Evolutionary conservation across 257 asterid species (phyloP).

Genomic region (Asclepias syriaca): DNA sequence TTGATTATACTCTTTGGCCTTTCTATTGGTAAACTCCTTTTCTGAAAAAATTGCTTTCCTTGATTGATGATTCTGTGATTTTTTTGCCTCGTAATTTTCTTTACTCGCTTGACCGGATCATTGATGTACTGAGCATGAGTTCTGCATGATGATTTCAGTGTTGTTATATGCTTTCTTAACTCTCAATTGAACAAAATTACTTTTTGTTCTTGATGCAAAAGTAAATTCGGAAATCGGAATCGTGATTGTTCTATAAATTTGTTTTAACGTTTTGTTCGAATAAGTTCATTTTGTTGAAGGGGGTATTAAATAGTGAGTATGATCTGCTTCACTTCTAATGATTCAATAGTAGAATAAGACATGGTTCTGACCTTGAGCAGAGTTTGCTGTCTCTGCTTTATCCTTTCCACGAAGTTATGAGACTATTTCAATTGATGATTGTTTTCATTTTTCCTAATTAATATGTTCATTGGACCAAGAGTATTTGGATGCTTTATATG

Average conservation of each 20-base stretch:
- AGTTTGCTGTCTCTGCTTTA: not conserved
- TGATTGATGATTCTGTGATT: not conserved
- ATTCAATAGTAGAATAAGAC: not conserved
- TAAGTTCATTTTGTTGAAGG: not conserved
- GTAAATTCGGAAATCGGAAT: not conserved
- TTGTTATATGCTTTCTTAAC: not conserved
- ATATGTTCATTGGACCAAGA: not conserved
- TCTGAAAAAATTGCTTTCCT: not conserved
- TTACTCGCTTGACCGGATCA: not conserved
- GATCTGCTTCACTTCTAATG: not conserved
- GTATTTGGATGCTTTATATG: not conserved
- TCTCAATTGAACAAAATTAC: not conserved
- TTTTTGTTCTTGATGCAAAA: not conserved
- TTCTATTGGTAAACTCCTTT: constrained; percentile 40
- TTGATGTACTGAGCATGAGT: not conserved
- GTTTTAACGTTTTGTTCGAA: not conserved
- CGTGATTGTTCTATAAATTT: not conserved
- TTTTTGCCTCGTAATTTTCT: not conserved
- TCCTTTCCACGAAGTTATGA: not conserved
- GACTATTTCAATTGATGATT: not conserved
- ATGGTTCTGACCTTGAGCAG: not conserved
- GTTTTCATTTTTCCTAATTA: not conserved
- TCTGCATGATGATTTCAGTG: not conserved
- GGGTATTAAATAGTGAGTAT: not conserved
- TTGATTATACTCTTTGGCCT: constrained; percentile 75